Base-by-base conservation (phyloP, 768 basidiomycete genomes). In the Boletus rufocinnamomeus region DNA sequence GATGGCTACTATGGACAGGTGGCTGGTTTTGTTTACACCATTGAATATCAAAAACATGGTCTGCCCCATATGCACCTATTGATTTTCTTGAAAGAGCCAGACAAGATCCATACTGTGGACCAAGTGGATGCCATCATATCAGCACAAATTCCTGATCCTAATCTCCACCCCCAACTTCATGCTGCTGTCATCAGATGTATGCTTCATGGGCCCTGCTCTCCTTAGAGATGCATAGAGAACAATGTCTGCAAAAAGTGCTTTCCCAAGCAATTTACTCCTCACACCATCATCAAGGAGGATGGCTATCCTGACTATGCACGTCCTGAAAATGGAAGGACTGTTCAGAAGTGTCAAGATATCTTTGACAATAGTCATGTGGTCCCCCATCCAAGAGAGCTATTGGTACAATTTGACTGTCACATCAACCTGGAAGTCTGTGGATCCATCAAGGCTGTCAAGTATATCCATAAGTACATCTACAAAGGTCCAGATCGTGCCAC, bases 21-120 rank as follows among this genome's bases (percentile, higher is more conserved):
- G 3, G 76, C 75, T 32, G 83, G 78, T 2, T 68, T 75, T 56
- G 76, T 85, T 0, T 82, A 82, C 56, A 77, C 75, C 16, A 82
- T 84, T 54, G 80, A 86, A 58, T 54, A 58, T 28, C 57, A 58
- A 19, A 58, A 48, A 6, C 10, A 6, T 23, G 47, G 30, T 23
- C 38, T 56, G 0, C 9, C 50, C n/a, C 44, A 57, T 4, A 47
- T 47, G 37, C 21, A 57, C 14, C 49, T 56, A 1, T n/a, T 53
- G n/a, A 6, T 57, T 1, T 53, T 52, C 16, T 13, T 56, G 16
- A 46, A 54, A 6, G 3, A 21, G 1, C 43, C 16, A 16, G 14
- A 45, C 14, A 45, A 27, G 16, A 45, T 45, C 27, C 6, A 8
- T 3, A 16, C 23, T 25, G 23, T 45, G 4, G 4, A 45, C 0